Evolutionary conservation across 1,284 basidiomycete species (phyloP).

Genomic region (Leccinum idahoense): DNA sequence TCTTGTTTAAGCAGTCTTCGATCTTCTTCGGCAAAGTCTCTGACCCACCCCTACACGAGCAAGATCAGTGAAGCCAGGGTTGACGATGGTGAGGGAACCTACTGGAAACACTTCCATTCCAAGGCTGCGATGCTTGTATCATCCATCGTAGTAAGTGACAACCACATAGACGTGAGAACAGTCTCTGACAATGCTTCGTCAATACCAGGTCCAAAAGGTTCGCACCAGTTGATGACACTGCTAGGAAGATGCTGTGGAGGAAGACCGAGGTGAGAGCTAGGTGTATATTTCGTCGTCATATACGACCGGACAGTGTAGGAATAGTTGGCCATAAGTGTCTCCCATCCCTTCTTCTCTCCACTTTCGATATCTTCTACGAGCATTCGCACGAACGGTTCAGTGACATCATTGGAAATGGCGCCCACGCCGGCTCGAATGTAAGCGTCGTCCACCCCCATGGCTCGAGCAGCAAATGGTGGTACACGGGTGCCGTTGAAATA

Average conservation of each 20-base stretch:
- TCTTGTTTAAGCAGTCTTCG: conserved; percentile 4
- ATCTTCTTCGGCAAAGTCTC: conserved; percentile 9
- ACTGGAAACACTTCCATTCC: conserved; percentile 17
- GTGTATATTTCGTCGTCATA: conserved; percentile 19
- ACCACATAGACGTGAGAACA: background rate
- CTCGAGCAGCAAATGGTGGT: conserved; percentile 9
- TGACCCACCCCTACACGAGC: conserved; percentile 11
- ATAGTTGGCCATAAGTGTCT: conserved; percentile 10
- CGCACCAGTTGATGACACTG: conserved; percentile 22
- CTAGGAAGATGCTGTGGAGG: conserved; percentile 13
- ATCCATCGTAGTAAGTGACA: background rate
- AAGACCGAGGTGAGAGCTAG: conserved; percentile 13
- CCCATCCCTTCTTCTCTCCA: conserved; percentile 11
- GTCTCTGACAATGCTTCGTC: background rate
- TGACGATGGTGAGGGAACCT: background rate
- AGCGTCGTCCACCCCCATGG: conserved; percentile 7
- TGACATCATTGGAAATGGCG: conserved; percentile 10
- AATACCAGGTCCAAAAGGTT: conserved; percentile 2
- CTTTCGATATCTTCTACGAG: conserved; percentile 9
- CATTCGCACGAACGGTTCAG: conserved; percentile 7
- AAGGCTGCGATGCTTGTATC: background rate
- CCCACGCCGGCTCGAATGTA: conserved; percentile 13
- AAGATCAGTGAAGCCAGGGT: background rate
- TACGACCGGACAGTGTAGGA: conserved; percentile 10
- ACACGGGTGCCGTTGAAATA: conserved; percentile 14